These are phyloP conservation scores for Jasminum sambac DNA, from an alignment of 257 asterid genomes.

Conservation along the genomic window DNA sequence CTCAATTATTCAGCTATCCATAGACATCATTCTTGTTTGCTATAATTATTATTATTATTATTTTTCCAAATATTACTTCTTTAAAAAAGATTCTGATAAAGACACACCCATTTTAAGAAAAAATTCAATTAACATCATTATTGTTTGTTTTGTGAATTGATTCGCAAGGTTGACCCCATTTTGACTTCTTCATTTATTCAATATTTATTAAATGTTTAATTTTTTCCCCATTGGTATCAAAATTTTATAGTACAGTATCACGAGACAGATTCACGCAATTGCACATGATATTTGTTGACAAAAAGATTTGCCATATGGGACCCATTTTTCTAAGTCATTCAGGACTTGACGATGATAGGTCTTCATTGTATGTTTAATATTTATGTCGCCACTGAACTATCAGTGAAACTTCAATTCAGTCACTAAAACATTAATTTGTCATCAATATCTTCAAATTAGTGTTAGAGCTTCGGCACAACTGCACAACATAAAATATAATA, in stretches of 20 bases:
- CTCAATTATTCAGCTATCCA: no score
- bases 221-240: background rate
- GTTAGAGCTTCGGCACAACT: no score
- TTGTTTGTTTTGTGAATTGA: no score
- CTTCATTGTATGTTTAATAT: background rate
- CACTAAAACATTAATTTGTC: no score
- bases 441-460: no score
- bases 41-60: no score
- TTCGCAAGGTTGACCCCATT: background rate
- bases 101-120: no score
- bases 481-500: no score
- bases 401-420: background rate
- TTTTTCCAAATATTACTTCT: no score
- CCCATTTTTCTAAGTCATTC: background rate
- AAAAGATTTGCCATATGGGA: constrained; percentile 5
- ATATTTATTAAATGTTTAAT: background rate
- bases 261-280: background rate
- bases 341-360: background rate
- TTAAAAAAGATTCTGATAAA: no score
- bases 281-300: background rate
- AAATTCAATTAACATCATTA: no score
- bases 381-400: background rate
- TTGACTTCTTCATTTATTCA: background rate
- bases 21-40: no score
- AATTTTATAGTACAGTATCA: background rate